Percentiles rank a stretch among this genome's conserved stretches.
Evolutionary conservation across 495 filamentous ascomycete genomes (phyloP).

Genomic region (Aspergillus taichungensis): DNA sequence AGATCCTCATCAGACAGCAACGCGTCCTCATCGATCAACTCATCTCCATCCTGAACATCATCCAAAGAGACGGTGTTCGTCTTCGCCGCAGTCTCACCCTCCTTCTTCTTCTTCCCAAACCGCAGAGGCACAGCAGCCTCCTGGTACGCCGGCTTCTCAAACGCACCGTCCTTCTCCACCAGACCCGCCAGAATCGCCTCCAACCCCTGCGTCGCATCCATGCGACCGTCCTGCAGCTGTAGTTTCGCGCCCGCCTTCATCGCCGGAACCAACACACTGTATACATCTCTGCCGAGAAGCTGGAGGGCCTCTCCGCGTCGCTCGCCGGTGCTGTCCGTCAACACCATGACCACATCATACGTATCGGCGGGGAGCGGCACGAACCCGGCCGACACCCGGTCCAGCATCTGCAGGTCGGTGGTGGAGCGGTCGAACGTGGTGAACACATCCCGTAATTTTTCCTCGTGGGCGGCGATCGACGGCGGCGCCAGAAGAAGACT

Average conservation of each 20-base stretch:
- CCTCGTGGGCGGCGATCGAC: slow-evolving; percentile 61
- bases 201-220: slow-evolving; percentile 35
- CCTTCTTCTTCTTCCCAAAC: slow-evolving; percentile 57
- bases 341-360: slow-evolving; percentile 80
- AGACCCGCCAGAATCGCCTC: slow-evolving; percentile 82
- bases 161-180: slow-evolving; percentile 48
- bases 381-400: slow-evolving; percentile 78
- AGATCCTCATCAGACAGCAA: slow-evolving; percentile 78
- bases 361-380: slow-evolving; percentile 65
- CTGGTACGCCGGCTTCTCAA: slow-evolving; percentile 57
- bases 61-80: slow-evolving; percentile 56
- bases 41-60: slow-evolving; percentile 50
- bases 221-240: slow-evolving; percentile 56
- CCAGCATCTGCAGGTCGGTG: slow-evolving; percentile 96
- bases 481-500: slow-evolving; percentile 66
- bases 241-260: slow-evolving; percentile 66
- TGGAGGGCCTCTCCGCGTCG: slow-evolving; percentile 49
- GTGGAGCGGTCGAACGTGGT: slow-evolving; percentile 56
- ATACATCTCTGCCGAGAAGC: slow-evolving; percentile 58
- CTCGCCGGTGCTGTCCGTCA: slow-evolving; percentile 62
- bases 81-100: slow-evolving; percentile 37
- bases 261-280: slow-evolving; percentile 54
- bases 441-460: slow-evolving; percentile 48
- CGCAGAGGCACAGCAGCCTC: slow-evolving; percentile 63
- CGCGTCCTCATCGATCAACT: slow-evolving; percentile 83